These are phyloP conservation scores for Ceratobasidium sp. DNA, from an alignment of 1,284 basidiomycete species.

Conservation along the genomic window DNA sequence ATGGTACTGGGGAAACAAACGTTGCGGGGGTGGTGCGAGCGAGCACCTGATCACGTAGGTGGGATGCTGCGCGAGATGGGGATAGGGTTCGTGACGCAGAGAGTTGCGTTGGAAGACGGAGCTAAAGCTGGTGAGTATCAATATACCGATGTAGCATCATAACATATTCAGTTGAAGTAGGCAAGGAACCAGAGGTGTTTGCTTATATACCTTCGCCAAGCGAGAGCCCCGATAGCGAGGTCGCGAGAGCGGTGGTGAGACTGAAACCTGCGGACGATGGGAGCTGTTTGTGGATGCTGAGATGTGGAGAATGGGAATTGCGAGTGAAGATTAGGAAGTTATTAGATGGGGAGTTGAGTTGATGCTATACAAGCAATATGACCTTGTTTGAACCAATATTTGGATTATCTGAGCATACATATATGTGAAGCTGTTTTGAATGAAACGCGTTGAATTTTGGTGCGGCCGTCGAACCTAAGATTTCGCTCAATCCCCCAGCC, in stretches of 20 bases:
- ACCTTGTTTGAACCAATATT: no score
- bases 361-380: not conserved
- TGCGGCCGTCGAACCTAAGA: no score
- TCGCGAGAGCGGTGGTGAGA: slow-evolving; percentile 55
- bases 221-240: slow-evolving; percentile 49
- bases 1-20: slow-evolving; percentile 24
- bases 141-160: slow-evolving; percentile 56
- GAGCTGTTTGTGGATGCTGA: slow-evolving; percentile 78
- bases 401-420: no score
- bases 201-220: slow-evolving; percentile 34
- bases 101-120: slow-evolving; percentile 14
- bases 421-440: no score
- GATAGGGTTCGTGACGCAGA: slow-evolving; percentile 35
- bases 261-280: slow-evolving; percentile 76
- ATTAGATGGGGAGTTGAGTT: slow-evolving; percentile 55
- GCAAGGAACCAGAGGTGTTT: slow-evolving; percentile 45
- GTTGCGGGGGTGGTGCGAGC: slow-evolving; percentile 41
- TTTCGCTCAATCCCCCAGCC: no score
- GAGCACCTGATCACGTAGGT: slow-evolving; percentile 20
- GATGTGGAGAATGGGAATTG: slow-evolving; percentile 65
- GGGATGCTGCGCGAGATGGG: slow-evolving; percentile 23
- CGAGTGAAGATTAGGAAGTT: slow-evolving; percentile 61
- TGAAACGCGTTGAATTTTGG: no score
- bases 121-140: slow-evolving; percentile 60
- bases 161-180: not conserved